phyloP scores from a whole-genome alignment of 345 rosid genomes.

The Viola odorata region DNA sequence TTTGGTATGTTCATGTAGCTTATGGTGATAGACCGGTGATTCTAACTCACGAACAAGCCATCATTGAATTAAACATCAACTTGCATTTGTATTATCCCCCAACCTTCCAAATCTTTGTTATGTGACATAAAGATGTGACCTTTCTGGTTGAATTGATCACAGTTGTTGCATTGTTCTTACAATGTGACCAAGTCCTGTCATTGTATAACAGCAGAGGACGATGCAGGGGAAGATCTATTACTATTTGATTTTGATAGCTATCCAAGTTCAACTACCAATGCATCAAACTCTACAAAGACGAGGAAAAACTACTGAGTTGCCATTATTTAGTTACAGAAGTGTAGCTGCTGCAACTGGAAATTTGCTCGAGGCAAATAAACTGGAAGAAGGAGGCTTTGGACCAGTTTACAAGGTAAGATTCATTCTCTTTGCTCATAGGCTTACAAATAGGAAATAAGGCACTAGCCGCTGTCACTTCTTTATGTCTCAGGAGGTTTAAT shows the following conservation, averaged over 20 bases:
- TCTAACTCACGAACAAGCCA: neutral
- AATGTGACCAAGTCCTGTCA: neutral
- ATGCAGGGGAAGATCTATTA: neutral
- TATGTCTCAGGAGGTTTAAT: neutral
- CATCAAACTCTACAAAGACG: neutral
- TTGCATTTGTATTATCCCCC: neutral
- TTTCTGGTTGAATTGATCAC: neutral
- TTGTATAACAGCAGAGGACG: neutral
- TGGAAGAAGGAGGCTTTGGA: neutral
- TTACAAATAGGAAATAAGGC: neutral
- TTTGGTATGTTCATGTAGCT: neutral
- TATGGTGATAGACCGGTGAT: neutral
- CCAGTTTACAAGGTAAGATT: slow-evolving; percentile 1
- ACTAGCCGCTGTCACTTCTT: neutral
- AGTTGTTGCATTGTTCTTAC: neutral
- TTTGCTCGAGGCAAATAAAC: neutral
- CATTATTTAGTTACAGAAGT: neutral
- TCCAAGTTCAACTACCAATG: neutral
- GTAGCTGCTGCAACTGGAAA: neutral
- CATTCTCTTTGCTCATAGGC: too few species aligned
- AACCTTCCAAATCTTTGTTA: neutral
- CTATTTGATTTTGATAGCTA: neutral
- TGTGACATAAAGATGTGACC: too few species aligned
- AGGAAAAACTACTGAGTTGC: neutral
- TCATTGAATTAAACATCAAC: neutral